Base-by-base conservation (phyloP, 345 rosid species). In the Hypericum androsaemum region DNA sequence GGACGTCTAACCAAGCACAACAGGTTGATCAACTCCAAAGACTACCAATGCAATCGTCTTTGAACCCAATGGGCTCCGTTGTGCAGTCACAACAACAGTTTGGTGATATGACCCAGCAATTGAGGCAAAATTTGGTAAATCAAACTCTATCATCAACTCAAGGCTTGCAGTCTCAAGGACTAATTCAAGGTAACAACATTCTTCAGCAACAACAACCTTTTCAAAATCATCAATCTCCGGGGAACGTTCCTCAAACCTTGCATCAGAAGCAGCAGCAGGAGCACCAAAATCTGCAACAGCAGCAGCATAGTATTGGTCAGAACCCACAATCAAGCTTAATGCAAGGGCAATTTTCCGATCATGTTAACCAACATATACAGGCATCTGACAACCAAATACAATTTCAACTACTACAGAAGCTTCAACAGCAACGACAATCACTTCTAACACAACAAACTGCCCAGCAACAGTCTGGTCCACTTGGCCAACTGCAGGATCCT, bases 371-470 rank as follows among this genome's bases (percentile, higher is more conserved):
- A 43, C 78, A 73, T 37, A 46, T 65, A 41, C 82, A 71, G 50
- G 57, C 75, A 54, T 13, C 88, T 43, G 77, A 81, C 54, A 77
- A 61, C 56, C 81, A 78, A 62, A 53, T 74, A 59, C 94, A 75
- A 61, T 59, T 73, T 66, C 96, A 85, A 61, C 52, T 85, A 56
- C 56, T 88, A 63, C 95, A 88, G 74, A 83, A 83, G 68, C 73
- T 85, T 71, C 96, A 80, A 55, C 83, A 78, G 63, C 87, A 80
- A 52, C 80, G 75, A 22, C 86, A 77, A 52, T 61, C 72, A 7
- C 45, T 73, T 64, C 54, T 75, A 62, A 60, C 67, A 0, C 82
- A 75, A 47, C 86, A 79, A 62, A 60, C 80, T 38, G 58, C 43
- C 2, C 43, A 67, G 64, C 86, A 72, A 42, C 88, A 73, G 56